Conservation (phyloP, 768 basidiomycete species). For the Russula abietina region DNA sequence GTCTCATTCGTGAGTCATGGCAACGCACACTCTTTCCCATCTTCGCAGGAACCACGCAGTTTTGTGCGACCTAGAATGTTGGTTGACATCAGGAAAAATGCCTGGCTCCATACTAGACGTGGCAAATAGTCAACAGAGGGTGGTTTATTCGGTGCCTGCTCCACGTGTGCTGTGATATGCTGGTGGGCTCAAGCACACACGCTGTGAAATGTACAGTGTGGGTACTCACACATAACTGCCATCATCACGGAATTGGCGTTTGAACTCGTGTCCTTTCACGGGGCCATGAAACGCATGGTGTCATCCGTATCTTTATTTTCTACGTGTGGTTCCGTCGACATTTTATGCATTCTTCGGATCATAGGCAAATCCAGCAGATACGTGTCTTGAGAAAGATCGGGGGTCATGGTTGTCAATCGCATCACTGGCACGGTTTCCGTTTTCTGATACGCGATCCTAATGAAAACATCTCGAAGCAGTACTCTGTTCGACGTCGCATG, state of each 20-base stretch:
- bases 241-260: neutral
- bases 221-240: neutral
- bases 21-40: conserved; percentile 13
- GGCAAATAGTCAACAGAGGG: neutral
- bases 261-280: neutral
- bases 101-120: neutral
- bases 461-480: neutral
- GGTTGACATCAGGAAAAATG: neutral
- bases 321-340: neutral
- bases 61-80: neutral
- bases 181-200: neutral
- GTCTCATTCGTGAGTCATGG: conserved; percentile 8
- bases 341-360: neutral
- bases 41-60: neutral
- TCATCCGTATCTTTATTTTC: neutral
- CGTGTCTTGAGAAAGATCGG: neutral
- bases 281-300: neutral
- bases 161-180: conserved; percentile 3
- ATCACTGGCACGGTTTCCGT: too few species aligned
- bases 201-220: neutral
- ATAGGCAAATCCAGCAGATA: neutral
- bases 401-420: neutral
- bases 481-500: neutral
- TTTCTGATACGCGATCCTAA: neutral
- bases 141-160: neutral